Conservation (phyloP, 2,329 filamentous ascomycete genomes). For the Colletotrichum agaves region DNA sequence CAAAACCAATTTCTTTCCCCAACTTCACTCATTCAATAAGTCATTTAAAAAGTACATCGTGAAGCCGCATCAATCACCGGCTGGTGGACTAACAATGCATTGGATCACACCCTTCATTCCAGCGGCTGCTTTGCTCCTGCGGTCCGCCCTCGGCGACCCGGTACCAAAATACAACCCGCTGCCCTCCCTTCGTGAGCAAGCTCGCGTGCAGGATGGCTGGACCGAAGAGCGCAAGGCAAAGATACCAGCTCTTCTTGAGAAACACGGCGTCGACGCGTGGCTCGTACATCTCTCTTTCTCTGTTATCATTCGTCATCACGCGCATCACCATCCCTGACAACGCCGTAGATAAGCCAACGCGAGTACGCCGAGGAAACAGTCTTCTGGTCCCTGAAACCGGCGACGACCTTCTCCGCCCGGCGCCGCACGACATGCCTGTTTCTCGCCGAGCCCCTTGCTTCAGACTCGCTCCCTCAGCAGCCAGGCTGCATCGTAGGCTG, state of each 20-base stretch:
- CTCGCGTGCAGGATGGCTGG: constrained; percentile 56
- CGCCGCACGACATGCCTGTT: constrained; percentile 63
- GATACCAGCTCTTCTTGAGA: constrained; percentile 55
- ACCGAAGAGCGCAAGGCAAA: constrained; percentile 53
- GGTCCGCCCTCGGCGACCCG: constrained; percentile 1
- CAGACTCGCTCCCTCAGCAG: constrained; percentile 44
- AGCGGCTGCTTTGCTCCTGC: constrained; percentile 11
- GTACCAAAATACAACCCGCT: constrained; percentile 48
- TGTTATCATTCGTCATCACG: not conserved
- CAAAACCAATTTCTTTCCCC: not conserved
- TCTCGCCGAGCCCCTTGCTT: constrained; percentile 48
- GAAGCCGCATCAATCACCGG: not conserved
- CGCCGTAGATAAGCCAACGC: constrained; percentile 57
- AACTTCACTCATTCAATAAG: not conserved
- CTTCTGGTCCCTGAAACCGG: constrained; percentile 61
- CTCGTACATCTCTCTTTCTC: constrained; percentile 47
- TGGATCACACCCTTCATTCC: constrained; percentile 23
- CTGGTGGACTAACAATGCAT: constrained; percentile 7
- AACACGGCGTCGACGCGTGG: constrained; percentile 60
- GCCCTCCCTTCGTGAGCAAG: constrained; percentile 56
- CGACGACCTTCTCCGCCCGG: constrained; percentile 58
- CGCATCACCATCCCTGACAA: not conserved
- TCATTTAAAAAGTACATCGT: too few species aligned
- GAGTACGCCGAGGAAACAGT: constrained; percentile 63
- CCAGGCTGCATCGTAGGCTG: constrained; percentile 38